A percentile compares a stretch with the other conserved stretches of the same genome.
Conservation (phyloP, 2,329 filamentous ascomycete species). For the Aspergillus unguis region DNA sequence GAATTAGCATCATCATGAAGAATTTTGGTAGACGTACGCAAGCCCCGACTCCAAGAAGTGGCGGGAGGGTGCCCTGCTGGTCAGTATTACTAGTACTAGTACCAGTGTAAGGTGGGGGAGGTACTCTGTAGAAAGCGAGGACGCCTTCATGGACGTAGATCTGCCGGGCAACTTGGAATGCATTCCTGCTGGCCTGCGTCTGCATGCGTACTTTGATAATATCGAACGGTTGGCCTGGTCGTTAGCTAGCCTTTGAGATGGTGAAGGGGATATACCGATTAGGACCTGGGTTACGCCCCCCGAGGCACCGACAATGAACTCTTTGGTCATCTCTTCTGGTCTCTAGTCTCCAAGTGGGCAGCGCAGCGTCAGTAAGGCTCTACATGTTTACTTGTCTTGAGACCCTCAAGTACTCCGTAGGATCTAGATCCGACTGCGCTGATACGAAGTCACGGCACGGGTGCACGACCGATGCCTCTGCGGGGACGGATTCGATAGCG, state of each 20-base stretch:
- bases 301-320: conserved; percentile 59
- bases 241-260: not conserved
- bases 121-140: conserved; percentile 75
- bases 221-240: conserved; percentile 65
- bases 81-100: not conserved
- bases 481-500: too few relatives aligned
- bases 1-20: not conserved
- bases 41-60: conserved; percentile 86
- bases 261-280: conserved; percentile 60
- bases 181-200: conserved; percentile 71
- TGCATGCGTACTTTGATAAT: conserved; percentile 95
- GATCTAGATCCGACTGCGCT: too few relatives aligned
- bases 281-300: conserved; percentile 89
- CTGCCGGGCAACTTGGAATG: conserved; percentile 69
- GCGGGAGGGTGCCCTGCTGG: conserved; percentile 80
- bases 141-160: conserved; percentile 84
- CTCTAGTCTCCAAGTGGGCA: not conserved
- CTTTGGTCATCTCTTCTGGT: not conserved
- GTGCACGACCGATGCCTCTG: too few relatives aligned
- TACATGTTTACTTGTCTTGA: too few relatives aligned
- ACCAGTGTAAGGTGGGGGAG: not conserved
- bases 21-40: conserved; percentile 56
- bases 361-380: too few relatives aligned
- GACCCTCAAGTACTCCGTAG: too few relatives aligned
- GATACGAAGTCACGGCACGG: too few relatives aligned